Evolutionary conservation across 179 eudicot species (phyloP), one percentile per base, ranked within the genome.

Genomic region (Carnegiea gigantea): DNA sequence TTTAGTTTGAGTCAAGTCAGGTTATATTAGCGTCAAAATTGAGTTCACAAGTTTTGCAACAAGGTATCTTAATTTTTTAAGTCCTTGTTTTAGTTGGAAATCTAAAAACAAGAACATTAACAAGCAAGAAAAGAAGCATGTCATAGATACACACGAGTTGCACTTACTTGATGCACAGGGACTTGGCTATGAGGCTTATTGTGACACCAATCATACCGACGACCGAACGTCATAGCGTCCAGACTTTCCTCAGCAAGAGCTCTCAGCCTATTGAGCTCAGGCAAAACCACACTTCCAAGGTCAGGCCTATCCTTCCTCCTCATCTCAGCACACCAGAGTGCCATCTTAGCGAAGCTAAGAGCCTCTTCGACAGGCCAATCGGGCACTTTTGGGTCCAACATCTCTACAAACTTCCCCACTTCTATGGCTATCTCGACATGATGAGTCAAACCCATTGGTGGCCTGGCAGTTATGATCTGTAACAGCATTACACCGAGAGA

Each of bases 381-480:
- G 5, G 76, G 30, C 40, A 88, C 86, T 15, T 36, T 3, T 33
- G 85, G 83, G 78, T 88, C 90, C 65, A 88, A 78, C 65, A 83
- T 60, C 54, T 75, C 82, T 64, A 60, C 38, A 8, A 88, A 82
- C 5, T 14, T 79, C 33, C 85, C 88, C 23, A 23, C 80, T 43
- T 88, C 85, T 11, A 88, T 74, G 33, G 90, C 80, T 46, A 74
- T 83, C 68, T 85, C 88, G 6, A 88, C 84, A 38, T 21, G 21
- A 54, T 85, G 85, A 18, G 87, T 74, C 59, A 88, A 76, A 17
- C 90, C 90, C 90, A 88, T 88, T 14, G 90, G 85, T 23, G 86
- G 65, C 65, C 80, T 86, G 6, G 82, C 88, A 1, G 90, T 85
- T 33, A 88, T 74, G 17, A 88, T 23, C 57, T 88, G 90, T 65